phyloP scores from a whole-genome alignment of 164 flowering plant genomes.

The Hamamelis virginiana region DNA sequence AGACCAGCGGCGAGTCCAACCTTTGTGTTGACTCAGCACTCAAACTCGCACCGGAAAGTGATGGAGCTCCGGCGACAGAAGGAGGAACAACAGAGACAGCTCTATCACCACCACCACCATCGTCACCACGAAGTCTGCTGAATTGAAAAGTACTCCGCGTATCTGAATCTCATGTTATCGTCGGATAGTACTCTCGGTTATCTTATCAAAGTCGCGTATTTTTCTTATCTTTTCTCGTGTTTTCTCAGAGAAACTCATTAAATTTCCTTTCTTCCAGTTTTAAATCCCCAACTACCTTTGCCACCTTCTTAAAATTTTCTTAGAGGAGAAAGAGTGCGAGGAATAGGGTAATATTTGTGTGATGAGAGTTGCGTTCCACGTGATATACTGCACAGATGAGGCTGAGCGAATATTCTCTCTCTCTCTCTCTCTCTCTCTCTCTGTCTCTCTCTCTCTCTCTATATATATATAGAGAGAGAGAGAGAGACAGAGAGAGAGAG shows the following conservation, averaged over 20 bases:
- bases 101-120: slow-evolving; percentile 15
- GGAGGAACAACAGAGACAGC: slow-evolving; percentile 27
- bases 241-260: slow-evolving; percentile 1
- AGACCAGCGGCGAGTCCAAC: slow-evolving; percentile 75
- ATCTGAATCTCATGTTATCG: too few species aligned
- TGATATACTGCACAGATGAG: slow-evolving; percentile 14
- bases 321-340: slow-evolving; percentile 6
- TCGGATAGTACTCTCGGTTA: not conserved
- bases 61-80: slow-evolving; percentile 67
- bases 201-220: not conserved
- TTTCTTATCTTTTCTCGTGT: not conserved
- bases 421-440: not conserved
- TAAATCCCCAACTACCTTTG: not conserved
- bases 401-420: slow-evolving; percentile 16
- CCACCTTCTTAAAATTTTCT: too few species aligned
- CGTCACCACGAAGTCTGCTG: slow-evolving; percentile 47
- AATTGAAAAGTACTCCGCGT: too few species aligned
- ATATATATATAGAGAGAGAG: too few species aligned
- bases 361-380: slow-evolving; percentile 12
- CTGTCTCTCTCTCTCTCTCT: too few species aligned
- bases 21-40: slow-evolving; percentile 59
- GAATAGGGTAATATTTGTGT: not conserved
- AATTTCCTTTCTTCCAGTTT: not conserved
- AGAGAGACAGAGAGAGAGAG: too few species aligned
- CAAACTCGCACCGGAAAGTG: slow-evolving; percentile 67